Evolutionary conservation across 1,139 yeast genomes (phyloP).

Genomic region (Saccharomycopsis crataegensis): DNA sequence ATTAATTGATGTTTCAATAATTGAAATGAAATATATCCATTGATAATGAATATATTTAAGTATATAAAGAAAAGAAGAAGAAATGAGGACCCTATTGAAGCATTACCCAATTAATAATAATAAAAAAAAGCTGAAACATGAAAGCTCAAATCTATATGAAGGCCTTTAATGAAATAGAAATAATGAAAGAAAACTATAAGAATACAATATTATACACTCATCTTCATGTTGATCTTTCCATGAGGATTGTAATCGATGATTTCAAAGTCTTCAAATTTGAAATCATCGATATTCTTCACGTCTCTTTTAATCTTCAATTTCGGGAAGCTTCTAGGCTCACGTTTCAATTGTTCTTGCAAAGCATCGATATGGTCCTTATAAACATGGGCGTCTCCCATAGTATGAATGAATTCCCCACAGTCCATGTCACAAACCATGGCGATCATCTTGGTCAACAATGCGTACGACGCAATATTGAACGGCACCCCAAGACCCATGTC

Average conservation of each 20-base stretch:
- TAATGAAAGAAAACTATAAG: no score
- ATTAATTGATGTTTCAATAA: no score
- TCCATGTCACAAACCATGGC: constrained; percentile 93
- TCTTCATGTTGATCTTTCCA: constrained; percentile 79
- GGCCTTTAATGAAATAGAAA: no score
- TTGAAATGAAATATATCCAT: no score
- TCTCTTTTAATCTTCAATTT: constrained; percentile 61
- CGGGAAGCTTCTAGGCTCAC: constrained; percentile 78
- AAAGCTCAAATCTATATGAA: no score
- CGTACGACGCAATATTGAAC: constrained; percentile 94
- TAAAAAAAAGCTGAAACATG: no score
- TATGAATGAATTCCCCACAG: constrained; percentile 91
- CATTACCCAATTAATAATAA: no score
- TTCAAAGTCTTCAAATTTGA: constrained; percentile 79
- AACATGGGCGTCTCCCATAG: constrained; percentile 95
- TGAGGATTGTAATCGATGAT: constrained; percentile 75
- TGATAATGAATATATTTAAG: no score
- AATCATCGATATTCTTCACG: constrained; percentile 73
- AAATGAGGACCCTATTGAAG: no score
- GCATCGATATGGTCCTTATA: constrained; percentile 92
- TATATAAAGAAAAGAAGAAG: no score
- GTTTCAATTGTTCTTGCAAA: constrained; percentile 62
- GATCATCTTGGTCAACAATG: constrained; percentile 85
- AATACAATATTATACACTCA: constrained; percentile 40
- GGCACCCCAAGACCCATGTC: constrained; percentile 99